Evolutionary conservation across 345 rosid species (phyloP).

Genomic region (Moricandia moricandioides): DNA sequence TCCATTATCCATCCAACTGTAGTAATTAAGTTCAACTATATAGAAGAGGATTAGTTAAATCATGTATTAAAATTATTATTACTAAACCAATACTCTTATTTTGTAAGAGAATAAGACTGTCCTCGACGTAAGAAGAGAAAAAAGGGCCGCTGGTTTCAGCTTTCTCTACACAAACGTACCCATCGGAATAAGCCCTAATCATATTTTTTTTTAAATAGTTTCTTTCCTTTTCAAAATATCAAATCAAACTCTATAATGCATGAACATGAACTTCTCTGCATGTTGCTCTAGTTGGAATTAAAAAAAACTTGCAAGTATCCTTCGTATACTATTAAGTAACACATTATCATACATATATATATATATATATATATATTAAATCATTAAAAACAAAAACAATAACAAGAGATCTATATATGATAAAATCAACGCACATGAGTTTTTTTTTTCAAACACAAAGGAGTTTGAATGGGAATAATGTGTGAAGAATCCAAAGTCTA

Average conservation of each 20-base stretch:
- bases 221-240: conserved; percentile 1
- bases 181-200: conserved; percentile 23
- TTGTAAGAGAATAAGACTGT: background rate
- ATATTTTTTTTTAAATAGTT: background rate
- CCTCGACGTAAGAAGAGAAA: background rate
- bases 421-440: no score
- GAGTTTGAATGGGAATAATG: background rate
- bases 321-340: background rate
- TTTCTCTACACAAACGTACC: conserved; percentile 3
- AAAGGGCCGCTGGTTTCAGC: conserved; percentile 25
- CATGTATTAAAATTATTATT: background rate
- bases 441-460: no score
- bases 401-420: background rate
- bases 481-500: background rate
- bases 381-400: background rate
- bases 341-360: no score
- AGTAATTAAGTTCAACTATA: background rate
- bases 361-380: background rate
- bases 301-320: background rate
- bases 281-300: conserved; percentile 5
- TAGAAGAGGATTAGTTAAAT: background rate
- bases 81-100: background rate
- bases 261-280: conserved; percentile 2
- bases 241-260: conserved; percentile 17
- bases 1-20: background rate